Percentiles rank a stretch among this genome's conserved stretches.
Conservation (phyloP, 2,329 filamentous ascomycete species). For the Beauveria bassiana region DNA sequence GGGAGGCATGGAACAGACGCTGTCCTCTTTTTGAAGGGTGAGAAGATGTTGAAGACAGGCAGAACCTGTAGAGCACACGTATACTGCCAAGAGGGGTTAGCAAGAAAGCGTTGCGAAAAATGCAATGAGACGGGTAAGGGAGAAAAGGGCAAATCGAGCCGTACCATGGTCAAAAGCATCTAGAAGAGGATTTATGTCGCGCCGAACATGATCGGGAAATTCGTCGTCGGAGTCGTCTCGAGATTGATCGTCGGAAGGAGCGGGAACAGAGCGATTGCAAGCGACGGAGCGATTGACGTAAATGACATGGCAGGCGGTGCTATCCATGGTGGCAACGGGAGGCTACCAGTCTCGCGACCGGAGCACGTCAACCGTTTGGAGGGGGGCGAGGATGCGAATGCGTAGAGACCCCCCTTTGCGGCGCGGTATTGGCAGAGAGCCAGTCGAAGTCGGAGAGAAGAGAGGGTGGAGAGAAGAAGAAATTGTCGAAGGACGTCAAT, state of each 20-base stretch:
- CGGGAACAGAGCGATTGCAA: slow-evolving; percentile 36
- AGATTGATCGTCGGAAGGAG: slow-evolving; percentile 16
- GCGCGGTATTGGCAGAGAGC: background rate
- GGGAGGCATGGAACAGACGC: slow-evolving; percentile 44
- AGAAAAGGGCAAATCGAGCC: slow-evolving; percentile 18
- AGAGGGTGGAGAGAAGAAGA: background rate
- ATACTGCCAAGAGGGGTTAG: slow-evolving; percentile 31
- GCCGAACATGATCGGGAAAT: slow-evolving; percentile 32
- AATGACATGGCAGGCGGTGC: slow-evolving; percentile 49
- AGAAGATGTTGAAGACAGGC: slow-evolving; percentile 47
- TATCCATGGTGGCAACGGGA: slow-evolving; percentile 49
- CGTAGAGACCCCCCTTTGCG: slow-evolving; percentile 8
- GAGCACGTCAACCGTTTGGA: slow-evolving; percentile 44
- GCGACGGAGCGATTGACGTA: slow-evolving; percentile 50
- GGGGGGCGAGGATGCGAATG: slow-evolving; percentile 13
- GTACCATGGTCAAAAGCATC: slow-evolving; percentile 48
- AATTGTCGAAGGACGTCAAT: background rate
- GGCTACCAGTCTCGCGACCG: slow-evolving; percentile 55
- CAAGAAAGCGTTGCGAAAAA: slow-evolving; percentile 10
- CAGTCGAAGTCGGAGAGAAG: background rate
- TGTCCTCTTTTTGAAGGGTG: slow-evolving; percentile 45
- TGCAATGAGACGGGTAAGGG: background rate
- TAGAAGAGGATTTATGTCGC: slow-evolving; percentile 42
- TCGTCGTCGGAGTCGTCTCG: slow-evolving; percentile 14
- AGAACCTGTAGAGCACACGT: slow-evolving; percentile 45